Evolutionary conservation across 2,329 filamentous ascomycete species (phyloP).

Genomic region (Camillea tinctor): DNA sequence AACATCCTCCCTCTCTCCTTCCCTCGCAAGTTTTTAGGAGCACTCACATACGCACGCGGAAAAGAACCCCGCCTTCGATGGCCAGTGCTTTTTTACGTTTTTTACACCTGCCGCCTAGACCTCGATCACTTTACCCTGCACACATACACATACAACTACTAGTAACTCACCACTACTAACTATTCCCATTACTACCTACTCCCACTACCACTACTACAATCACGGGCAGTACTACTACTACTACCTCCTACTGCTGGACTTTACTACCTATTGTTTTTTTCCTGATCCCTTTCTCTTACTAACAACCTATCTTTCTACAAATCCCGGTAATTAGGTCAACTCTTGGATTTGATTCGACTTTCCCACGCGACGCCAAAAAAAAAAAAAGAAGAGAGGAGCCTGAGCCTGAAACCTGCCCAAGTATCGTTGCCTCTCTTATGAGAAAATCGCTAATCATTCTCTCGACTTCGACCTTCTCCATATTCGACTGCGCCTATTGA

Average conservation of each 20-base stretch:
- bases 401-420: not conserved
- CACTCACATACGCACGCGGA: not conserved
- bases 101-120: not conserved
- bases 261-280: too few relatives aligned
- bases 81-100: not conserved
- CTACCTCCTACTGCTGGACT: not conserved
- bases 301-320: not conserved
- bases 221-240: too few relatives aligned
- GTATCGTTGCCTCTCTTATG: not conserved
- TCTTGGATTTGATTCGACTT: not conserved
- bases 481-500: slow-evolving; percentile 16
- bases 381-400: not conserved
- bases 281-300: too few relatives aligned
- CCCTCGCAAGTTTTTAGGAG: too few relatives aligned
- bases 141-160: not conserved
- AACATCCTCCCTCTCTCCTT: too few relatives aligned
- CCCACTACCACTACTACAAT: too few relatives aligned
- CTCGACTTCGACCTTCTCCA: not conserved
- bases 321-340: not conserved
- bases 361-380: not conserved
- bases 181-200: too few relatives aligned
- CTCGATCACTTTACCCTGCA: not conserved
- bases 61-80: not conserved
- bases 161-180: too few relatives aligned
- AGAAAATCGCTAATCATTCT: not conserved